Evolutionary conservation across 495 filamentous ascomycete species (phyloP), one percentile per base, ranked within the genome.

Genomic region (Trichoderma gamsii): DNA sequence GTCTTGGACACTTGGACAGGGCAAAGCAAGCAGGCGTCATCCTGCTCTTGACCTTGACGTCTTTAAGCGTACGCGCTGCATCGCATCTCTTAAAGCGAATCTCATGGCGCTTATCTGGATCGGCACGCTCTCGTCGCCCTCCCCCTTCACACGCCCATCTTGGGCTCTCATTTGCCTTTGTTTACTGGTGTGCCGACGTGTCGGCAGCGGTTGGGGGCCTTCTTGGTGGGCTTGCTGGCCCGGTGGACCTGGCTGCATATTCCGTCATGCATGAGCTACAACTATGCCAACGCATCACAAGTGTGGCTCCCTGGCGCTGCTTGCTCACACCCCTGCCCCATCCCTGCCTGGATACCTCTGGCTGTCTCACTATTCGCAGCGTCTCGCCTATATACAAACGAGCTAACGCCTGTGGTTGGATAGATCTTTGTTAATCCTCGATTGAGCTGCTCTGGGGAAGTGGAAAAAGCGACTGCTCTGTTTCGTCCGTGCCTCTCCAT

Each of bases 231-330:
- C n/a, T 16, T 41, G 51, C 35, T 65, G 59, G 38, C 44, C 25
- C 13, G 79, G 80, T 82, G 80, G 80, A 76, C 77, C 80, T 78
- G 73, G 77, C 76, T 83, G 80, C 81, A 82, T 82, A 80, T 82
- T 77, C 81, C 80, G 80, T 81, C 80, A 83, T 83, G 81, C 81
- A 83, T 83, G 65, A 61, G 56, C 56, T 52, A 56, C 29, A 41
- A 44, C 35, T 56, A 41, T 63, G 81, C 81, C 81, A 83, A 78
- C 81, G 79, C 81, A 83, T 83, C 81, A 83, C 80, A 74, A 76
- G 63, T 65, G 63, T 65, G 63, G 63, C 63, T 44, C 35, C 49
- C 63, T 41, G 41, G 63, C 35, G 32, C 35, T 41, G 35, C 32
- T 44, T 66, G 71, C 70, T 74, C 69, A 67, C 66, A 73, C 75